phyloP scores from a whole-genome alignment of 1,139 yeast genomes.

The Debaryomycetaceae sp. region DNA sequence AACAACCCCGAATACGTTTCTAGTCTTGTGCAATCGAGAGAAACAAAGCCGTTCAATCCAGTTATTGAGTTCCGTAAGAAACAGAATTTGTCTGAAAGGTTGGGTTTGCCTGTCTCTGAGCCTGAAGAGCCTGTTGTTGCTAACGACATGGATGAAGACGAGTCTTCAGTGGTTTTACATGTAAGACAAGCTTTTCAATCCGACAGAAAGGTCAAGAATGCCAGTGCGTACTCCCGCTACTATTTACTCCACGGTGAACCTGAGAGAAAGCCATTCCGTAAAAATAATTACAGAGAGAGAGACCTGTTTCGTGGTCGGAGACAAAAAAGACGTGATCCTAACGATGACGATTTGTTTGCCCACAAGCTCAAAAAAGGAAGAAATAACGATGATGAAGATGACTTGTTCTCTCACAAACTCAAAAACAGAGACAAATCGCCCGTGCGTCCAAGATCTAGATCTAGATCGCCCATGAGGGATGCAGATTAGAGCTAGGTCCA shows the following conservation, averaged over 20 bases:
- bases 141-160: slow-evolving; percentile 39
- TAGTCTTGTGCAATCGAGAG: slow-evolving; percentile 30
- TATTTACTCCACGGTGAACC: slow-evolving; percentile 78
- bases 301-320: slow-evolving; percentile 5
- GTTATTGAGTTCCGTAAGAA: slow-evolving; percentile 35
- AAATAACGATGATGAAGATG: slow-evolving; percentile 12
- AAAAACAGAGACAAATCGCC: slow-evolving; percentile 7
- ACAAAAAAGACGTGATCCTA: slow-evolving; percentile 19
- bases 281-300: slow-evolving; percentile 7
- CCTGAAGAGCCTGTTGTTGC: slow-evolving; percentile 6
- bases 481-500: slow-evolving; percentile 2
- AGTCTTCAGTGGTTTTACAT: slow-evolving; percentile 36
- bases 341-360: slow-evolving; percentile 42
- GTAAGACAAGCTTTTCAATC: slow-evolving; percentile 51
- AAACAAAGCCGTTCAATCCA: slow-evolving; percentile 37
- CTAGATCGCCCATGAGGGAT: slow-evolving; percentile 11
- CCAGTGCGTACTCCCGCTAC: slow-evolving; percentile 60
- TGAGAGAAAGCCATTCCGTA: slow-evolving; percentile 36
- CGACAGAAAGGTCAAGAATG: slow-evolving; percentile 59
- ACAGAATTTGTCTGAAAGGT: slow-evolving; percentile 27
- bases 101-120: slow-evolving; percentile 19
- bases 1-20: slow-evolving; percentile 18
- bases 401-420: slow-evolving; percentile 34
- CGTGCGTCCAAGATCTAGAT: slow-evolving; percentile 10
- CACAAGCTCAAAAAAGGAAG: slow-evolving; percentile 12